A percentile compares a stretch with the other conserved stretches of the same genome.
Conservation (phyloP, 805 yeast genomes). For the Wickerhamomyces queroliae region DNA sequence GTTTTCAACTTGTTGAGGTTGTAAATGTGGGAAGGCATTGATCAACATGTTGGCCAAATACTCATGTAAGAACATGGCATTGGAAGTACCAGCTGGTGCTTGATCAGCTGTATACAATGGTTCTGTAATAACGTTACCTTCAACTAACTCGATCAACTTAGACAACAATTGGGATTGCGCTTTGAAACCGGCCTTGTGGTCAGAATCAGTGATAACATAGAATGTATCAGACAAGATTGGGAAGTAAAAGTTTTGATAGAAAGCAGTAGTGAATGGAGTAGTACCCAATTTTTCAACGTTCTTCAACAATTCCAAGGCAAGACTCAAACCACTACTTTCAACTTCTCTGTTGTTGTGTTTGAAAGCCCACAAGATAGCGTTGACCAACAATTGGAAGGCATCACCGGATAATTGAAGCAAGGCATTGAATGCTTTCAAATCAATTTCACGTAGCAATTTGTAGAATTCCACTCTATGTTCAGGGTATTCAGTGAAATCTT, state of each 20-base stretch:
- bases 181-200: slow-evolving; percentile 94
- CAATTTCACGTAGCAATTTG: slow-evolving; percentile 81
- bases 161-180: slow-evolving; percentile 82
- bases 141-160: slow-evolving; percentile 76
- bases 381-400: slow-evolving; percentile 85
- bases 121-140: slow-evolving; percentile 63
- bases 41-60: slow-evolving; percentile 77
- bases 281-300: slow-evolving; percentile 76
- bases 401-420: slow-evolving; percentile 83
- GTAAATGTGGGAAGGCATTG: slow-evolving; percentile 90
- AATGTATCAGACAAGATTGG: slow-evolving; percentile 89
- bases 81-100: slow-evolving; percentile 82
- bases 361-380: slow-evolving; percentile 97
- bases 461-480: slow-evolving; percentile 97
- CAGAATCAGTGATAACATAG: slow-evolving; percentile 91
- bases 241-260: slow-evolving; percentile 84
- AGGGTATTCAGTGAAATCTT: slow-evolving; percentile 94
- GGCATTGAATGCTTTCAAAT: slow-evolving; percentile 79
- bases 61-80: slow-evolving; percentile 70
- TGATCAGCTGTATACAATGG: slow-evolving; percentile 79
- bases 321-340: slow-evolving; percentile 82
- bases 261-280: slow-evolving; percentile 72
- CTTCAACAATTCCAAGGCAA: slow-evolving; percentile 76
- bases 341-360: slow-evolving; percentile 97
- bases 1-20: slow-evolving; percentile 72